Conservation (phyloP, 345 rosid species). For the Trapa bicornis region DNA sequence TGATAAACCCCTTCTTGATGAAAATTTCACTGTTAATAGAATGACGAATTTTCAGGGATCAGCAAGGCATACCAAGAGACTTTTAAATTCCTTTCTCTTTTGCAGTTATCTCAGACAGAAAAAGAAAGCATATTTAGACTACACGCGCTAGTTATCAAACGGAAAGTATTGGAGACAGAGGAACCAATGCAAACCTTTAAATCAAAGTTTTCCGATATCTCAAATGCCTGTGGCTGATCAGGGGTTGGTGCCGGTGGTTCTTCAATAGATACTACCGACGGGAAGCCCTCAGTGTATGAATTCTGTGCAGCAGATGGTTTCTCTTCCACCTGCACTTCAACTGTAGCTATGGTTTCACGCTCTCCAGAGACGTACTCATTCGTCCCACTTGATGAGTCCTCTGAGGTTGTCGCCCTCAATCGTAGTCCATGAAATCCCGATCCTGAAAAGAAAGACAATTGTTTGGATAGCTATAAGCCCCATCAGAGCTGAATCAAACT, state of each 20-base stretch:
- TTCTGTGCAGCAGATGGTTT: slow-evolving; percentile 15
- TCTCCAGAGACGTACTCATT: slow-evolving; percentile 26
- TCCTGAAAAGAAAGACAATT: neutral
- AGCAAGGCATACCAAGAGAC: neutral
- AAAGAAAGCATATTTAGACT: neutral
- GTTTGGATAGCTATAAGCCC: neutral
- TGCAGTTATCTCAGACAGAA: neutral
- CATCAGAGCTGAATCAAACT: no score
- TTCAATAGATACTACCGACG: slow-evolving; percentile 16
- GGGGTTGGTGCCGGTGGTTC: slow-evolving; percentile 17
- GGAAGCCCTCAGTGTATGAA: slow-evolving; percentile 14
- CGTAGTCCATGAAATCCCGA: neutral
- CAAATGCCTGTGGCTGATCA: slow-evolving; percentile 20
- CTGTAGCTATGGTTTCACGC: slow-evolving; percentile 16
- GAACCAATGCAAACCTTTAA: slow-evolving; percentile 35
- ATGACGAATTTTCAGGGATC: neutral
- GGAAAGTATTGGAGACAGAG: neutral
- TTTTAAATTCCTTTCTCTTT: neutral
- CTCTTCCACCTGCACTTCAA: slow-evolving; percentile 17
- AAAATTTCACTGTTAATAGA: neutral
- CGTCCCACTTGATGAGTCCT: slow-evolving; percentile 24
- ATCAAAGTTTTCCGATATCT: slow-evolving; percentile 38
- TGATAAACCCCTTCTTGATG: neutral
- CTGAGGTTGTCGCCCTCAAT: slow-evolving; percentile 32
- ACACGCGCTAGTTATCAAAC: neutral